Evolutionary conservation across 2,329 filamentous ascomycete genomes (phyloP), one percentile per base, ranked within the genome.

Genomic region (Microsporum ferrugineum): DNA sequence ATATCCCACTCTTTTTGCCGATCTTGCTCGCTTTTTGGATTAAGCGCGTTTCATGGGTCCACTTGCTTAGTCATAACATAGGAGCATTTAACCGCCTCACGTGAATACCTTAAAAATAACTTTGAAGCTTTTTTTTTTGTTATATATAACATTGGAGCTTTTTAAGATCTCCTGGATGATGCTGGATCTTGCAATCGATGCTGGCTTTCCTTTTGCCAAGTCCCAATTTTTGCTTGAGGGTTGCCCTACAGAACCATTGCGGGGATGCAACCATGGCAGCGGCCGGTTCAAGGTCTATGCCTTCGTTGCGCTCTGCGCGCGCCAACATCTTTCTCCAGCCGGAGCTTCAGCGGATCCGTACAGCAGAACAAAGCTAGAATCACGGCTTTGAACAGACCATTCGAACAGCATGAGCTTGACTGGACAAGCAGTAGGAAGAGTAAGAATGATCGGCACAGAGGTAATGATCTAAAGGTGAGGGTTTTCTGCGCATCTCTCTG

Each of bases 181-280:
- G 14, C 31, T 36, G 33, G 14, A 36, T 34, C 6, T 31, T 55
- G 51, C 51, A 14, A 36, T 55, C 2, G 12, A 55, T 23, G 14
- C 14, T 31, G 33, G 51, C n/a, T 33, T 29, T 10, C 12, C 5
- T 34, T 31, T 36, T 55, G 33, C 14, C 6, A 12, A 17, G 3
- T 17, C 31, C n/a, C n/a, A 55, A 55, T 36, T 36, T 3, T 6
- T n/a, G 6, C 12, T 23, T 27, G 31, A 55, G 51, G n/a, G 4
- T 7, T 55, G 14, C n/a, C 14, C n/a, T n/a, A 55, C 31, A 31
- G 31, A 36, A 12, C n/a, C 5, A 36, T 55, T 29, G 51, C 51
- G 51, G 51, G 34, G 17, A 58, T 58, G 56, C 34, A 58, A 58
- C 27, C 29, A 58, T 58, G 56, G 56, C 38, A 31, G 31, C 51